These are phyloP conservation scores for Aspergillus sp. DNA, from an alignment of 2,329 filamentous ascomycete genomes.

Conservation along the genomic window DNA sequence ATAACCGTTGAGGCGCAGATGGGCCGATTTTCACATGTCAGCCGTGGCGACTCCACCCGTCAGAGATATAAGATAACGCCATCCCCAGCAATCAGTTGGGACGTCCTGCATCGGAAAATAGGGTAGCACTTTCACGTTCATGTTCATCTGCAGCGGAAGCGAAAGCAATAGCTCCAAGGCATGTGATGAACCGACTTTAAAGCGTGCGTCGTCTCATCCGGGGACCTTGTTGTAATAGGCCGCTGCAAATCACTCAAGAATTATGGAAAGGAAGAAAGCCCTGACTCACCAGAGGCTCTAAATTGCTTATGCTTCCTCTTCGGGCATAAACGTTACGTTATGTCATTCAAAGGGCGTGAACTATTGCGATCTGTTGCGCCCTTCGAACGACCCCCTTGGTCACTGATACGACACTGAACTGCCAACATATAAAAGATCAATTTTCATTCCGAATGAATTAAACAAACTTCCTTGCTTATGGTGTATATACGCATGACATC, in stretches of 20 bases:
- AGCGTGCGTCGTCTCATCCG: too few species aligned
- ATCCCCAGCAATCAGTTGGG: too few species aligned
- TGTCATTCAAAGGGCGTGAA: background rate
- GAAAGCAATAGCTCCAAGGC: too few species aligned
- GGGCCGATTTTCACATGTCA: constrained; percentile 20
- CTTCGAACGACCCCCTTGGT: too few species aligned
- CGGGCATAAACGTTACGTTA: background rate
- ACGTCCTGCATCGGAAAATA: too few species aligned
- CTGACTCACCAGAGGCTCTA: background rate
- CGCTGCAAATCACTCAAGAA: background rate
- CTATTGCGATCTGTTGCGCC: background rate
- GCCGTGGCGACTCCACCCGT: background rate
- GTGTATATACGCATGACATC: background rate
- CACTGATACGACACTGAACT: too few species aligned
- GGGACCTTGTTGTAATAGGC: too few species aligned
- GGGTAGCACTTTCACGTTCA: too few species aligned
- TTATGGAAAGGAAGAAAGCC: background rate
- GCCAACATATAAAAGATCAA: too few species aligned
- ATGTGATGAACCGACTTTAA: too few species aligned
- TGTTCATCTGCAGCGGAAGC: too few species aligned
- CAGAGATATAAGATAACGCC: background rate
- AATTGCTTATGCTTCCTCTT: background rate
- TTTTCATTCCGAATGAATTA: too few species aligned
- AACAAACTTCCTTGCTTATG: background rate
- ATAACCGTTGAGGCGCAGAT: constrained; percentile 9